Evolutionary conservation across 306 rosid genomes (phyloP).

Genomic region (Fragaria iinumae): DNA sequence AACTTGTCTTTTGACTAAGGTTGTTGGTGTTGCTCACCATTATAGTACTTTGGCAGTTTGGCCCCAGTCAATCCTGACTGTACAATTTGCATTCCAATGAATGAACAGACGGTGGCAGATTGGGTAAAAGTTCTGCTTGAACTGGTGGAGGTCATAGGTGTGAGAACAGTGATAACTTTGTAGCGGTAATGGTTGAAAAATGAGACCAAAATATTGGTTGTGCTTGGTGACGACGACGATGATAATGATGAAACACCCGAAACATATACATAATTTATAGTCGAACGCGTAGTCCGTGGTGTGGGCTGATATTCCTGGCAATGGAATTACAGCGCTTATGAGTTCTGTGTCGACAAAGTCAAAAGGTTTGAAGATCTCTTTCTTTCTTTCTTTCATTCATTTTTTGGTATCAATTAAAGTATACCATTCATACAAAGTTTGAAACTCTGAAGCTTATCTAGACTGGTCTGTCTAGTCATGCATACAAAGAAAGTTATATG

Average conservation of each 20-base stretch:
- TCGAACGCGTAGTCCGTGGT: background rate
- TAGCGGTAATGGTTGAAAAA: constrained; percentile 13
- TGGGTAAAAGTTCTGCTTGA: background rate
- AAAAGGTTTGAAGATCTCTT: background rate
- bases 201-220: constrained; percentile 1
- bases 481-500: background rate
- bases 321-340: background rate
- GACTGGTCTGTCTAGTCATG: background rate
- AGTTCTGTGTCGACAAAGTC: constrained; percentile 27
- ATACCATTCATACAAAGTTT: too few relatives aligned
- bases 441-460: background rate
- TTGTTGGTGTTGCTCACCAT: background rate
- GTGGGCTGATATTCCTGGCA: background rate
- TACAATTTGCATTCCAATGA: background rate
- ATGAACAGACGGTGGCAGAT: background rate
- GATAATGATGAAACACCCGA: background rate
- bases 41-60: background rate
- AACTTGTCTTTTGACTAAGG: constrained; percentile 25
- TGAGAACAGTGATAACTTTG: background rate
- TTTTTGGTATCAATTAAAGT: too few relatives aligned
- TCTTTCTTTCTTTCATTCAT: background rate
- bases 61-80: constrained; percentile 10
- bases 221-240: constrained; percentile 26
- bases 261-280: background rate
- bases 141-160: background rate